Evolutionary conservation across 192 early-diverging fungal genomes (phyloP).

Genomic region (Funneliformis mosseae): DNA sequence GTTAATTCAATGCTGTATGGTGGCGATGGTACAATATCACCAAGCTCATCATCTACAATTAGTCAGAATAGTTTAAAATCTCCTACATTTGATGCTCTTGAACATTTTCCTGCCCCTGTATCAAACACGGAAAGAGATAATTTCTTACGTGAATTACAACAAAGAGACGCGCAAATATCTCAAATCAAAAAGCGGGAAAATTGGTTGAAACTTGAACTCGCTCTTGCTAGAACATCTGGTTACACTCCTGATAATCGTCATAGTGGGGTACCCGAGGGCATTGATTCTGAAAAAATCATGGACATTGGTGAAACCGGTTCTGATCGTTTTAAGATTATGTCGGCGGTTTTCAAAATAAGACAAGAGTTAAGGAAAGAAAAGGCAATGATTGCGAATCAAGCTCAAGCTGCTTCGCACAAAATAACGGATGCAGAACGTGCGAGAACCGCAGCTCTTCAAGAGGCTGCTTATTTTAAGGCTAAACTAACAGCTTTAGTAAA

Average conservation of each 20-base stretch:
- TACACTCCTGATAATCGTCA: conserved; percentile 31
- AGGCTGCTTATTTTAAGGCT: conserved; percentile 57
- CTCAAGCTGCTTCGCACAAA: conserved; percentile 50
- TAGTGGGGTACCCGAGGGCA: not conserved
- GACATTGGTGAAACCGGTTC: conserved; percentile 46
- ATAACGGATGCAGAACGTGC: conserved; percentile 52
- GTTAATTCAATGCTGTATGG: not conserved
- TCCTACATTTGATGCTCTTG: conserved; percentile 12
- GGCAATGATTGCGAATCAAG: conserved; percentile 47
- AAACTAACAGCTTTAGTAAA: conserved; percentile 51
- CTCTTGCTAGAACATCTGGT: conserved; percentile 37
- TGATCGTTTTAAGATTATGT: conserved; percentile 52
- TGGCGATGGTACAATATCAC: not conserved
- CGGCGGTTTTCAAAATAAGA: conserved; percentile 51
- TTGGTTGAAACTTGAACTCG: conserved; percentile 39
- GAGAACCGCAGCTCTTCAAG: conserved; percentile 54
- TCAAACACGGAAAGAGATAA: conserved; percentile 36
- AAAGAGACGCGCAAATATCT: conserved; percentile 35
- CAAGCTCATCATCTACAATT: not conserved
- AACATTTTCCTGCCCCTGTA: conserved; percentile 19
- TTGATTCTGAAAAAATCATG: conserved; percentile 37
- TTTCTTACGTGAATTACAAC: conserved; percentile 35
- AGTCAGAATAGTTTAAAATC: not conserved
- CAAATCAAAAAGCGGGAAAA: conserved; percentile 33
- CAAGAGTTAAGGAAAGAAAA: conserved; percentile 51